Evolutionary conservation across 306 rosid genomes (phyloP), one percentile per base, ranked within the genome.

Genomic region (Prunus campanulata): DNA sequence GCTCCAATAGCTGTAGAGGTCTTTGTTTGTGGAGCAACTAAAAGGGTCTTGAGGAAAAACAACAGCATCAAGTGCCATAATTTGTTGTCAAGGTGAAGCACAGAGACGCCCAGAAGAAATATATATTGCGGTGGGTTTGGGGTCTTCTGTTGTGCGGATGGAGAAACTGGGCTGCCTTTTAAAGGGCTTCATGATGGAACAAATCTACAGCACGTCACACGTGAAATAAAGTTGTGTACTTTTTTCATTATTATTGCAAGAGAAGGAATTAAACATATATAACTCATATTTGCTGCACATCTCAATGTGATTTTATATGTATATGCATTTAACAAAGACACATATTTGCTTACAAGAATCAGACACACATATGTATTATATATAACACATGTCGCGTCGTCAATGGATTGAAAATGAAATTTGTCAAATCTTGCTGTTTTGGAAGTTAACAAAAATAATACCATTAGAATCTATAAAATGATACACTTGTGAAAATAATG

Each of bases 1-100:
- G 86, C 9, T 39, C 44, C 44, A 39, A 39, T 39, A 39, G 44
- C 14, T 77, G 89, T 82, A 91, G 7, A 79, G 76, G 29, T 91
- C 97, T 82, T 83, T 93, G 82, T 68, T 73, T 14, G 81, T 84
- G 44, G 62, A 42, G 74, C 61, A 81, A 61, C 27, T 65, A 29
- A 89, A 84, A 3, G 92, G 93, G 54, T 90, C 88, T 78, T 88
- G 99, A 55, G 87, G 86, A 48, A 79, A 89, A n/a, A 90, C 88
- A 20, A 88, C 88, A 25, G 99, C 91, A 20, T 96, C 98, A 1
- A 96, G 85, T 6, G 98, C 96, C 99, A 96, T 93, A n/a, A 39
- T 39, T 39, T 39, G 44, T 6, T 39, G 44, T 39, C 44, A 39
- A 39, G 44, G 44, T 39, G 44, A 39, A 39, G 44, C 44, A 39